Conservation (phyloP, 208 protist species). For the Trypanosomatidae sp. region DNA sequence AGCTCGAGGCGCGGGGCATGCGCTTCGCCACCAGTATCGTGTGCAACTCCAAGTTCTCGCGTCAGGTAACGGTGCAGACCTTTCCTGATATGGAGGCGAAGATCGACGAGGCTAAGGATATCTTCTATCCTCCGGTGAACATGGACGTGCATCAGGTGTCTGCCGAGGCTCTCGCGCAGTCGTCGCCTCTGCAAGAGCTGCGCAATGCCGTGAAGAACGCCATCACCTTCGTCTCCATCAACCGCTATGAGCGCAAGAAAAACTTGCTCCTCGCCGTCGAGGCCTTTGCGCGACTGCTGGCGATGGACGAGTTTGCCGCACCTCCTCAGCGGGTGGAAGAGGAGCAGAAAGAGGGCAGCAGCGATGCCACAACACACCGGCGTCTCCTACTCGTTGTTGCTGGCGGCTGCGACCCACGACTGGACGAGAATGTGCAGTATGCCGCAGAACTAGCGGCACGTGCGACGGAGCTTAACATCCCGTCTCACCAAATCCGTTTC, state of each 20-base stretch:
- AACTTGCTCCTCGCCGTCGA: slow-evolving; percentile 92
- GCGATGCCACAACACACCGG: slow-evolving; percentile 4
- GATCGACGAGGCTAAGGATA: slow-evolving; percentile 41
- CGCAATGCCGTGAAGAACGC: slow-evolving; percentile 13
- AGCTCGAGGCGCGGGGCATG: slow-evolving; percentile 61
- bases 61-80: slow-evolving; percentile 40
- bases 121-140: slow-evolving; percentile 81
- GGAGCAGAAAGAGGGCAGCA: slow-evolving; percentile 1
- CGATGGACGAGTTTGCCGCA: slow-evolving; percentile 30
- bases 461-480: slow-evolving; percentile 30
- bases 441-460: slow-evolving; percentile 70
- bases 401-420: slow-evolving; percentile 79
- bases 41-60: slow-evolving; percentile 84
- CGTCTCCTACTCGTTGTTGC: slow-evolving; percentile 82
- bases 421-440: slow-evolving; percentile 84
- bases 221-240: slow-evolving; percentile 95
- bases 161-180: slow-evolving; percentile 2
- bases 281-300: slow-evolving; percentile 54
- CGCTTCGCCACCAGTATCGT: slow-evolving; percentile 56
- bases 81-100: slow-evolving; percentile 49
- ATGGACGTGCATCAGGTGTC: slow-evolving; percentile 11
- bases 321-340: too few species aligned
- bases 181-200: slow-evolving; percentile 11
- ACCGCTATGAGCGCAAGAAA: slow-evolving; percentile 99
- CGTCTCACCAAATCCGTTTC: slow-evolving; percentile 57